Conservation (phyloP, 2,329 filamentous ascomycete species). For the Colletotrichum musicola region DNA sequence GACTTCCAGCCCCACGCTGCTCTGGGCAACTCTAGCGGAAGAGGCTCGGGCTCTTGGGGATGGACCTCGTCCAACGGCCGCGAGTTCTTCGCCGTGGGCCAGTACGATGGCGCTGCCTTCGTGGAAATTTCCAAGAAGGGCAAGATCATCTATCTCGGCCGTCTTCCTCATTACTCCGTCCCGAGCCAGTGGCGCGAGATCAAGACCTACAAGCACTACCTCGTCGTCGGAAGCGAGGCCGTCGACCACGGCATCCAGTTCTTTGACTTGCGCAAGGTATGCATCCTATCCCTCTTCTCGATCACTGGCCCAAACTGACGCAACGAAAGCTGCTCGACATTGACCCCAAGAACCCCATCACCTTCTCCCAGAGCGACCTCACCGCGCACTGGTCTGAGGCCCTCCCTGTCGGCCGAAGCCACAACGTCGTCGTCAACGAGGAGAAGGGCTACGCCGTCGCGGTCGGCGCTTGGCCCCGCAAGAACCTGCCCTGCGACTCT, state of each 20-base stretch:
- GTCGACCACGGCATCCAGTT: constrained; percentile 67
- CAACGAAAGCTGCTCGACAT: constrained; percentile 52
- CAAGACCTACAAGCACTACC: constrained; percentile 47
- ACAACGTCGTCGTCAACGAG: constrained; percentile 63
- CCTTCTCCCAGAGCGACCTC: constrained; percentile 46
- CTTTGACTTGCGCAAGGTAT: constrained; percentile 66
- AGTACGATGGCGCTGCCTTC: constrained; percentile 55
- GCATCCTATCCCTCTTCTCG: background rate
- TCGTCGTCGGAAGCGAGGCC: constrained; percentile 53
- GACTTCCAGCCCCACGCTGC: constrained; percentile 64
- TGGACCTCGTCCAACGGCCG: constrained; percentile 57
- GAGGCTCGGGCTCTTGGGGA: constrained; percentile 50
- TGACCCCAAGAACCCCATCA: constrained; percentile 51
- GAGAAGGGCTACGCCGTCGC: constrained; percentile 60
- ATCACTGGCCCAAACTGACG: background rate
- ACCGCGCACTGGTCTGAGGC: constrained; percentile 47
- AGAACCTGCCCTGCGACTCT: constrained; percentile 55
- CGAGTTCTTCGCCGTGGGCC: constrained; percentile 48
- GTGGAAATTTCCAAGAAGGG: constrained; percentile 55
- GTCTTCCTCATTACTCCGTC: constrained; percentile 52
- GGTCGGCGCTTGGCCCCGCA: constrained; percentile 55
- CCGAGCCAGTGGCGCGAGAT: constrained; percentile 51
- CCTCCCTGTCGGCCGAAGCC: constrained; percentile 53
- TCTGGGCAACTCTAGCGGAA: constrained; percentile 55
- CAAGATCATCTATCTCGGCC: constrained; percentile 56